Base-by-base conservation (phyloP, 2,329 filamentous ascomycete species). In the Penicillium brasilianum region DNA sequence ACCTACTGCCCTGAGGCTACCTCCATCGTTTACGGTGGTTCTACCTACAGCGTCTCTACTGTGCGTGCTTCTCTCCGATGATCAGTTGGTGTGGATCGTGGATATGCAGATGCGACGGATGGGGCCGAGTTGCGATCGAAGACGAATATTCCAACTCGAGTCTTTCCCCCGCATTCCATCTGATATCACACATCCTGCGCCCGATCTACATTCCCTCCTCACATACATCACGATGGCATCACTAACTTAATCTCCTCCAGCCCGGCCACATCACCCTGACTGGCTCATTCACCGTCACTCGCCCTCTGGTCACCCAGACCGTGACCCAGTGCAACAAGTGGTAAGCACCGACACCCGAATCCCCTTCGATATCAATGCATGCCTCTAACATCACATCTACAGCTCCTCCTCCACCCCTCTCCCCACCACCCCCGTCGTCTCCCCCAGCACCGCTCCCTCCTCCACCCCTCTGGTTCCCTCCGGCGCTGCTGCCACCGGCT, bases 1-100 rank as follows among this genome's bases (percentile, higher is more conserved):
- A 92, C 89, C 74, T 91, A 84, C 86, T 92, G 90, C 87, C 88
- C 90, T 22, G 82, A 74, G 68, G 77, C 89, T 67, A 91, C 89
- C 70, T 77, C 81, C 70, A 78, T 91, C 78, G 85, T 84, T 72
- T 82, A 89, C 80, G 85, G 83, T 75, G 81, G 78, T 78, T 82
- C 84, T 76, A 90, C 88, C 79, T 90, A 90, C 84, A 89, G 85
- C 71, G 82, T 92, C 79, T 87, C 87, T 67, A 81, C 84, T 80
- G 85, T 86, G 81, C 62, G 82, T 64, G 16, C 11, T 14, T 11
- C 22, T 14, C 18, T n/a, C 28, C 1, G 18, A 16, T 36, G 28
- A n/a, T n/a, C n/a, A n/a, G n/a, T n/a, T 37, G n/a, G 22, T 6
- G 39, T 14, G 39, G 51, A 20, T 32, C 6, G 16, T 8, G 39